Evolutionary conservation across 2,329 filamentous ascomycete species (phyloP), one percentile per base, ranked within the genome.

Genomic region (Helotiales sp.): DNA sequence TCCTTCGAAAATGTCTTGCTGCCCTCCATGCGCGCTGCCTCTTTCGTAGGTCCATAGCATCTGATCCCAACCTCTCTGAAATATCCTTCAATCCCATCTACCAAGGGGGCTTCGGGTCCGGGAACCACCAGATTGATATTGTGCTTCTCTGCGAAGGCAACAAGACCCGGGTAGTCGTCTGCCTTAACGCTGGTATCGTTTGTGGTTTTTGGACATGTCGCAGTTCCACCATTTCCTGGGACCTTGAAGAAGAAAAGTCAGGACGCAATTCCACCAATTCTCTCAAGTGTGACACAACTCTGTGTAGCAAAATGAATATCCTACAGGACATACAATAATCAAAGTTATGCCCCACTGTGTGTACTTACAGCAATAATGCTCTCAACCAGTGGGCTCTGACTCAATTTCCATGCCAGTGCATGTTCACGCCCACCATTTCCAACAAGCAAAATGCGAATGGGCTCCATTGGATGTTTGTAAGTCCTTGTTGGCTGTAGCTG

Each of bases 1-100:
- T 98, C 93, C 73, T 99, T 99, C 61, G 90, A 92, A 74, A 96
- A 98, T 10, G 93, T 90, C 80, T 99, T 99, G 77, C 90, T 96
- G 59, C 95, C 95, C 76, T 99, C 95, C 83, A 99, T 91, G 44
- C 84, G 83, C 17, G 95, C 93, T 22, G 95, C 93, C 49, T 85
- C 85, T 75, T 89, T 86, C 57, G 87, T 89, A 5, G 95, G 95
- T 1, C 93, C 95, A 70, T 97, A 98, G 52, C 66, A 69, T 51
- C 57, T 57, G 25, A 69, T 69, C 24, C 55, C 56, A 50, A 52
- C 58, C 10, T 50, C 54, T 33, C 84, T 81, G 78, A 98, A 98
- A 77, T 88, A 89, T 67, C 87, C 88, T 70, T 92, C 88, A 61
- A 97, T 88, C 53, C 95, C 95, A 62, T 90, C 91, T 27, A 98